Conservation (phyloP, 495 filamentous ascomycete species). For the Aspergillus sclerotioniger region DNA sequence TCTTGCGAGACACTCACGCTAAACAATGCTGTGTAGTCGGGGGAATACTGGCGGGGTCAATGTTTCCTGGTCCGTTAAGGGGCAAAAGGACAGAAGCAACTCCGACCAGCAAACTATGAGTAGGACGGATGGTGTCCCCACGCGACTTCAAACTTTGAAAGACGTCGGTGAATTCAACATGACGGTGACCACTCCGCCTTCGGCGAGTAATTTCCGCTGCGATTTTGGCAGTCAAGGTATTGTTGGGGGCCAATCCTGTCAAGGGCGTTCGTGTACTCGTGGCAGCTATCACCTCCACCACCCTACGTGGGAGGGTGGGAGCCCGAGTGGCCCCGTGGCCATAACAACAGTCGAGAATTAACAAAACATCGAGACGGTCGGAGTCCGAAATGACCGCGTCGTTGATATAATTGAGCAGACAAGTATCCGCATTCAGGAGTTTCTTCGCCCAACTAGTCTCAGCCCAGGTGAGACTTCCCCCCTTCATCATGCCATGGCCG, state of each 20-base stretch:
- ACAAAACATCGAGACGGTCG: constrained; percentile 11
- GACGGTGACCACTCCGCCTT: constrained; percentile 12
- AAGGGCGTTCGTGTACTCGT: constrained; percentile 8
- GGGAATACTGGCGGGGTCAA: neutral
- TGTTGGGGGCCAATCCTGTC: constrained; percentile 10
- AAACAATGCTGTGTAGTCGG: neutral
- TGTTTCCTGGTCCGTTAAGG: neutral
- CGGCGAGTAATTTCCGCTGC: constrained; percentile 15
- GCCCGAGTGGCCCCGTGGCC: constrained; percentile 12
- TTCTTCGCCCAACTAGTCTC: neutral
- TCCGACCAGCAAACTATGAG: constrained; percentile 1
- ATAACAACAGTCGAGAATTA: constrained; percentile 16
- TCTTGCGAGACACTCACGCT: neutral
- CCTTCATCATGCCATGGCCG: constrained; percentile 14
- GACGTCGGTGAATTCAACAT: constrained; percentile 16
- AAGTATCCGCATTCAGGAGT: neutral
- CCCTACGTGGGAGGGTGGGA: constrained; percentile 5
- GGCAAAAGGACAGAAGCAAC: constrained; percentile 3
- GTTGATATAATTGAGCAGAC: neutral
- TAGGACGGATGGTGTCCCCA: neutral
- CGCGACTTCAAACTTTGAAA: constrained; percentile 1
- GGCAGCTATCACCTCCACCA: constrained; percentile 18
- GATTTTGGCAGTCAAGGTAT: constrained; percentile 19
- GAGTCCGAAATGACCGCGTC: constrained; percentile 6
- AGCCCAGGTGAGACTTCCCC: neutral